Evolutionary conservation across 225 moss, liverwort and hornwort genomes (phyloP).

Genomic region (Pseudisothecium myosuroides): DNA sequence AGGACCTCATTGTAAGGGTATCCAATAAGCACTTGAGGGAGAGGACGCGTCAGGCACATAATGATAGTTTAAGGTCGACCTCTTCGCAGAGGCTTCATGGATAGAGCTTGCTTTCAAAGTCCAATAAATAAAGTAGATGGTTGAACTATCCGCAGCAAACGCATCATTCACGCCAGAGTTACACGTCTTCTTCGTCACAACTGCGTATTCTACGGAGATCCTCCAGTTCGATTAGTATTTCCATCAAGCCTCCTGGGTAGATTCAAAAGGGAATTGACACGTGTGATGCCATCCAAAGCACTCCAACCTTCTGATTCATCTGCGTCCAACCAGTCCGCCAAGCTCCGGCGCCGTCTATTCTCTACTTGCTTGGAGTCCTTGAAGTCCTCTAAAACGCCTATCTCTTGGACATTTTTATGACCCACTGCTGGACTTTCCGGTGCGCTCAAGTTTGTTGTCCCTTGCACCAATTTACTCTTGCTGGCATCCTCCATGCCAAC

Average conservation of each 20-base stretch:
- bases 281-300: slow-evolving; percentile 42
- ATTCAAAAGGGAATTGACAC: slow-evolving; percentile 39
- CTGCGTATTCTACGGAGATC: background rate
- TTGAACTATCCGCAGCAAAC: background rate
- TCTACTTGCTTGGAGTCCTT: slow-evolving; percentile 4
- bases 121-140: background rate
- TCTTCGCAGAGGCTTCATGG: background rate
- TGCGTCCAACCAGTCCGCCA: slow-evolving; percentile 49
- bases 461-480: background rate
- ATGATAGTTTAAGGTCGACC: background rate
- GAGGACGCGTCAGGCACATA: too few species aligned
- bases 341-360: slow-evolving; percentile 22
- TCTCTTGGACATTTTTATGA: background rate
- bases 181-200: background rate
- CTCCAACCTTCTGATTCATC: slow-evolving; percentile 31
- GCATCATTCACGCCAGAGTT: background rate
- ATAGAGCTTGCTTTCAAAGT: background rate
- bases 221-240: background rate
- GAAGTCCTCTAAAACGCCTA: background rate
- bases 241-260: slow-evolving; percentile 33
- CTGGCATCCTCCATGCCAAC: background rate
- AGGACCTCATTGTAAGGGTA: background rate
- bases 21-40: background rate
- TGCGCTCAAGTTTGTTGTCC: background rate
- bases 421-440: background rate